Evolutionary conservation across 768 basidiomycete species (phyloP), one percentile per base, ranked within the genome.

Genomic region (Grammothele lineata): DNA sequence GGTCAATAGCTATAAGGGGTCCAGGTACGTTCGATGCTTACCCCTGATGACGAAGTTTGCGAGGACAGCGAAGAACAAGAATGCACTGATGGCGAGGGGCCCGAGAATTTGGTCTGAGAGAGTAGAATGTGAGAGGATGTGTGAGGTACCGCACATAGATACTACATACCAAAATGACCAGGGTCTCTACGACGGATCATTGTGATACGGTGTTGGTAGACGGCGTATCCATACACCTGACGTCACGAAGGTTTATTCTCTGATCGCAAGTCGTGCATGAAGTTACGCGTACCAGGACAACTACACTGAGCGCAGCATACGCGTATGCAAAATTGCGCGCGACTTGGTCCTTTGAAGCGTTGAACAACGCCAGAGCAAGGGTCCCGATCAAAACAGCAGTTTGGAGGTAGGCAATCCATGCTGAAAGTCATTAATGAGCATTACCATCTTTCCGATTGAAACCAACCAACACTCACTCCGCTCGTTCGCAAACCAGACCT

Each of bases 401-500:
- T 53, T 88, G 89, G 43, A 98, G 71, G 83, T 95, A 99, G 0
- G 93, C 78, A 25, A 98, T 77, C 88, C 93, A 96, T 2, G 95
- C 90, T 92, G 43, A 32, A 37, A 8, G 42, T 24, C 42, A 43
- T 17, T 39, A 12, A 6, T 10, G 6, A 14, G 8, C 11, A 9
- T 7, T 14, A 43, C 15, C 41, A 26, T 34, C 23, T 17, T 15
- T 21, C 3, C 30, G 14, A 24, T 35, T 37, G 40, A 6, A 36
- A 8, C 35, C 35, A 19, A 14, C 8, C 35, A 8, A 63, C 74
- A 43, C 83, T 50, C 38, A 92, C 90, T 92, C 61, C 91, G 72
- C 66, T 97, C 93, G 60, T 96, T 96, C 8, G 93, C 92, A 63
- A 97, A 95, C 93, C 94, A 97, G 39, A 97, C 93, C 60, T 97